Conservation (phyloP, 2,329 filamentous ascomycete genomes). For the Fonsecaea pugnacius region DNA sequence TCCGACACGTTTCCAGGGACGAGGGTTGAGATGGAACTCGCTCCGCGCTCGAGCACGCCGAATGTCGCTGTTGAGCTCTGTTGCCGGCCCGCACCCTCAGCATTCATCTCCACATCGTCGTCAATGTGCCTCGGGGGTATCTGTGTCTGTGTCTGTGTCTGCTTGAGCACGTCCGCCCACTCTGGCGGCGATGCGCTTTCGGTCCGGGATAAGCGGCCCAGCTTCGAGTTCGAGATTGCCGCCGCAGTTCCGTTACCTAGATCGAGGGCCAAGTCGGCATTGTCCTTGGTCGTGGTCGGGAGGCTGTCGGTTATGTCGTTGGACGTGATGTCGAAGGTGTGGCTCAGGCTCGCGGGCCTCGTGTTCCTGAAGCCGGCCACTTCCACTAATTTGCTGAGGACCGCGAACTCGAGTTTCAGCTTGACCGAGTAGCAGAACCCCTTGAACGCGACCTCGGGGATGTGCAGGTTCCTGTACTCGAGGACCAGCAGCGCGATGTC, state of each 20-base stretch:
- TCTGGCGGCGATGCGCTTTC: slow-evolving; percentile 12
- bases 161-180: slow-evolving; percentile 22
- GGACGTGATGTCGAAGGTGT: not conserved
- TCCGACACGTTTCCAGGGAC: slow-evolving; percentile 11
- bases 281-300: not conserved
- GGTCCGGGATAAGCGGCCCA: not conserved
- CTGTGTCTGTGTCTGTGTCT: no score
- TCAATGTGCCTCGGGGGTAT: slow-evolving; percentile 8
- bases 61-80: slow-evolving; percentile 2
- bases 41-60: not conserved
- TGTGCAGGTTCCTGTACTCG: slow-evolving; percentile 50
- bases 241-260: not conserved
- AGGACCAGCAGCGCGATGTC: slow-evolving; percentile 51
- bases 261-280: slow-evolving; percentile 10
- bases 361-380: slow-evolving; percentile 9
- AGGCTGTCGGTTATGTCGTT: slow-evolving; percentile 8
- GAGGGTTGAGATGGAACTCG: slow-evolving; percentile 8
- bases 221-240: not conserved
- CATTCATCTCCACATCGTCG: not conserved
- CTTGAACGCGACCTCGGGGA: slow-evolving; percentile 53
- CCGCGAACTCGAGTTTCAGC: slow-evolving; percentile 55
- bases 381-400: slow-evolving; percentile 51
- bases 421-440: slow-evolving; percentile 55
- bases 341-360: slow-evolving; percentile 7
- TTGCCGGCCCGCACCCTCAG: not conserved